Percentiles rank a stretch among this genome's conserved stretches.
Conservation (phyloP, 257 asterid species). For the Solanum habrochaites region DNA sequence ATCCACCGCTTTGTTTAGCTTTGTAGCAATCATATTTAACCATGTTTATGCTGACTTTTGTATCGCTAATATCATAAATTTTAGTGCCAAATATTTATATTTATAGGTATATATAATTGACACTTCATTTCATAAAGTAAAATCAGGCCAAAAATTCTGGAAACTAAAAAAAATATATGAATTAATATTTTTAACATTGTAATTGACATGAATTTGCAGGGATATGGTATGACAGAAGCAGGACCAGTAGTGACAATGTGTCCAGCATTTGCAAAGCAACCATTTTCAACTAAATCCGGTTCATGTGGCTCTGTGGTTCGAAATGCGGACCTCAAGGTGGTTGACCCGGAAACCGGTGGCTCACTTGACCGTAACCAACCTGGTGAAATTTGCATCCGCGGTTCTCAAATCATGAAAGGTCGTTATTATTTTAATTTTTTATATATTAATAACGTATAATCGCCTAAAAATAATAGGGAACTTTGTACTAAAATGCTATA, state of each 20-base stretch:
- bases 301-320: constrained; percentile 88
- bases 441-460: background rate
- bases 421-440: background rate
- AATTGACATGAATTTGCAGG: constrained; percentile 20
- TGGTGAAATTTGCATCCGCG: constrained; percentile 82
- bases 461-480: background rate
- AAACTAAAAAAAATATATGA: background rate
- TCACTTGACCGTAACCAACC: constrained; percentile 65
- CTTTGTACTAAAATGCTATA: background rate
- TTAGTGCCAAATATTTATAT: background rate
- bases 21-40: too few relatives aligned
- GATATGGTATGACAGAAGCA: constrained; percentile 93
- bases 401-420: constrained; percentile 10
- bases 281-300: constrained; percentile 60
- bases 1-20: background rate
- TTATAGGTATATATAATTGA: background rate
- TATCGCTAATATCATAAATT: background rate
- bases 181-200: background rate
- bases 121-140: background rate
- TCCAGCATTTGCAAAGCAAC: constrained; percentile 54
- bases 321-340: constrained; percentile 78
- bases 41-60: background rate
- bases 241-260: constrained; percentile 84
- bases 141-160: background rate
- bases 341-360: constrained; percentile 71